Evolutionary conservation across 164 flowering plant species (phyloP), one percentile per base, ranked within the genome.

Genomic region (Echeveria elegans): DNA sequence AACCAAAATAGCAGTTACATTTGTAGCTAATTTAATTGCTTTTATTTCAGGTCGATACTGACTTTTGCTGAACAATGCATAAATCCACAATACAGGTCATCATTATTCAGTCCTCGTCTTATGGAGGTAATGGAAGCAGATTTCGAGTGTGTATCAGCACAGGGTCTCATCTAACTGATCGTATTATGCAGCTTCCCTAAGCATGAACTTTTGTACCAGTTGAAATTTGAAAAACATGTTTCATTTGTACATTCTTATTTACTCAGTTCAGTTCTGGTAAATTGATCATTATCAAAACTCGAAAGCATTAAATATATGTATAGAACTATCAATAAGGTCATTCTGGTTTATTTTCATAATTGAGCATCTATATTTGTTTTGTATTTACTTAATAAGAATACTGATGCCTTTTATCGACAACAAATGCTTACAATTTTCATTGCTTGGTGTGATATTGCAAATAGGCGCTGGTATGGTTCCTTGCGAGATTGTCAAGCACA

Each of bases 391-490:
- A 53, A 26, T 26, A 26, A 1, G 7, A 53, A 24, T 8, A 21
- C 18, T 53, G 60, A 53, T 26, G 31, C 31, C 60, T 32, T 19
- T 11, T 26, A 36, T 63, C 19, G 0, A 8, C 23, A 63, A 19
- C 2, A n/a, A 36, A 34, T 36, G 24, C 43, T 36, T 34, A 2
- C 26, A 21, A 38, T 34, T 36, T 63, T 19, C 21, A 31, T 29
- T 64, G 38, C 1, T 28, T 43, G 50, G 53, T 12, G 60, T 45
- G 2, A 40, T 60, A 18, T 36, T 73, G 37, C 32, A 4, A 71
- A 56, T 81, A 94, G 98, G 95, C 97, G 62, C 73, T 91, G 63
- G 73, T 87, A 72, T 94, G 98, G 97, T 94, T 94, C 71, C 91
- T 94, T 74, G 85, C 95, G 71, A 82, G 98, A 83, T 94, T 97